Evolutionary conservation across 805 yeast genomes (phyloP).

Genomic region (Myxozyma geophila): DNA sequence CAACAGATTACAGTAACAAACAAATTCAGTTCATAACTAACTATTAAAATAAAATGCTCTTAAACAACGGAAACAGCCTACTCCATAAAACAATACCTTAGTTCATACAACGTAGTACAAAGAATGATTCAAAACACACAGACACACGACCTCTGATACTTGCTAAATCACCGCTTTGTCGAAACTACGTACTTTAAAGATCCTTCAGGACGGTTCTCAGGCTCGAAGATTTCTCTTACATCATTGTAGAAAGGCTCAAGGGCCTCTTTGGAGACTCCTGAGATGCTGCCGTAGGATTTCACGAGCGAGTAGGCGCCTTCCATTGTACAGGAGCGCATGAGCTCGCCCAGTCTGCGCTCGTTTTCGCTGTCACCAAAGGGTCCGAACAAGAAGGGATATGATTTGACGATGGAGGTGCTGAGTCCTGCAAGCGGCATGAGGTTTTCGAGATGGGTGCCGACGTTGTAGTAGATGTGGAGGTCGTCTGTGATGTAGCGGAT

Average conservation of each 20-base stretch:
- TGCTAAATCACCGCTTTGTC: neutral
- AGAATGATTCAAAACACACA: neutral
- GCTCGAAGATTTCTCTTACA: neutral
- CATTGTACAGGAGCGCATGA: constrained; percentile 5
- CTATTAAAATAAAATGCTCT: neutral
- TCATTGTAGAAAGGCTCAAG: neutral
- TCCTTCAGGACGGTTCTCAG: neutral
- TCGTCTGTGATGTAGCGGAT: neutral
- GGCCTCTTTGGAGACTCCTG: neutral
- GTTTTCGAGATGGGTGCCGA: constrained; percentile 5
- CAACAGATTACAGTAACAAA: too few relatives aligned
- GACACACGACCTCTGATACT: neutral
- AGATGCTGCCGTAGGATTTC: neutral
- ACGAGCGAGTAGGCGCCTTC: constrained; percentile 7
- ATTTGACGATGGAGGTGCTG: neutral
- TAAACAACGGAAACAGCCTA: neutral
- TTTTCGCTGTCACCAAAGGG: constrained; percentile 10
- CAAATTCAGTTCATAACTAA: too few relatives aligned
- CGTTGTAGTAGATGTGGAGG: constrained; percentile 1
- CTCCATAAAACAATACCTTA: neutral
- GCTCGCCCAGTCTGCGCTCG: constrained; percentile 19
- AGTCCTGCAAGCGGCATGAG: constrained; percentile 12
- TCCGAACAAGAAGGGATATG: constrained; percentile 20
- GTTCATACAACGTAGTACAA: neutral
- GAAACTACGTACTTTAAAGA: constrained; percentile 12